Evolutionary conservation across 768 basidiomycete genomes (phyloP).

Genomic region (Postia placenta): DNA sequence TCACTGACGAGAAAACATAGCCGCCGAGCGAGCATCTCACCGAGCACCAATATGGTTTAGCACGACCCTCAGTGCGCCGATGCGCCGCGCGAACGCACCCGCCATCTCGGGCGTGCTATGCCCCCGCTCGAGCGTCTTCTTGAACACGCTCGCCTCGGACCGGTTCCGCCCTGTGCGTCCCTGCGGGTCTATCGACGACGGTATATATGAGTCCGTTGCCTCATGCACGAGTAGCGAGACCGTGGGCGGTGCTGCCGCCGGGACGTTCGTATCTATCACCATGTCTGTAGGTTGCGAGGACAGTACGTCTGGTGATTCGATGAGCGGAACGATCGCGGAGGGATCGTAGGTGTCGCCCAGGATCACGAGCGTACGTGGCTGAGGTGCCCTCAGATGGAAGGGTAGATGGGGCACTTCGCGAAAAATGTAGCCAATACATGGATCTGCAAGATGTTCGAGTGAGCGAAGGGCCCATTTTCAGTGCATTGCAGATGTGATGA

Average conservation of each 20-base stretch:
- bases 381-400: conserved; percentile 4
- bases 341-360: conserved; percentile 77
- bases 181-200: conserved; percentile 44
- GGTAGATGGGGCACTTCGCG: conserved; percentile 38
- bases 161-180: conserved; percentile 33
- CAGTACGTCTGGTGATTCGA: conserved; percentile 4
- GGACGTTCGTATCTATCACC: not conserved
- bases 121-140: conserved; percentile 55
- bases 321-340: conserved; percentile 48
- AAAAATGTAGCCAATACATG: conserved; percentile 77
- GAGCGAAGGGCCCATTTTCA: not conserved
- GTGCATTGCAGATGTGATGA: not conserved
- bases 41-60: conserved; percentile 75
- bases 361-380: conserved; percentile 59
- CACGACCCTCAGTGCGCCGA: conserved; percentile 55
- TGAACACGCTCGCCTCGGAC: conserved; percentile 29
- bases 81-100: conserved; percentile 60
- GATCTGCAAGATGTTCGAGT: conserved; percentile 38
- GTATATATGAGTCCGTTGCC: conserved; percentile 71
- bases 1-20: not conserved
- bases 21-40: conserved; percentile 55
- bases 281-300: not conserved
- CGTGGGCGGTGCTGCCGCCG: conserved; percentile 1
- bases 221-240: conserved; percentile 78
- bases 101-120: conserved; percentile 81